Evolutionary conservation across 768 basidiomycete genomes (phyloP).

Genomic region (Suillus fuscotomentosus): DNA sequence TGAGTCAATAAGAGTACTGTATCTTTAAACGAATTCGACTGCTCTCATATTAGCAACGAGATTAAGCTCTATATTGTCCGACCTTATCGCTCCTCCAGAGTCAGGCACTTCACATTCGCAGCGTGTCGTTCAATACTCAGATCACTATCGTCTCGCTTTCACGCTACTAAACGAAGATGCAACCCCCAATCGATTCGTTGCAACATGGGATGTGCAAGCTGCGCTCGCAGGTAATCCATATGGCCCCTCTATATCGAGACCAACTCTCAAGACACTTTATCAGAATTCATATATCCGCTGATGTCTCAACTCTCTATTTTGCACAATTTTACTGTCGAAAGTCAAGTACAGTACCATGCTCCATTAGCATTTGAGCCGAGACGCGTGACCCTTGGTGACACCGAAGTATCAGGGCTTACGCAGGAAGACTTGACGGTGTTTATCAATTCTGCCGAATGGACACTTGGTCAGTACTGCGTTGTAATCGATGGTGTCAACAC

Average conservation of each 20-base stretch:
- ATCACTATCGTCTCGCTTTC: constrained; percentile 86
- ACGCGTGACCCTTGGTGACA: constrained; percentile 29
- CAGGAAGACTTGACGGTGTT: constrained; percentile 90
- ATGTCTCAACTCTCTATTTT: constrained; percentile 57
- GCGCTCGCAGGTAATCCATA: constrained; percentile 59
- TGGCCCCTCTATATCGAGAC: constrained; percentile 16
- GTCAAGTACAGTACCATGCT: constrained; percentile 90
- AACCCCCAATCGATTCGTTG: constrained; percentile 54
- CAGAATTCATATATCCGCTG: constrained; percentile 73
- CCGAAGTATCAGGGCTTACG: constrained; percentile 54
- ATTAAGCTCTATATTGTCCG: constrained; percentile 35
- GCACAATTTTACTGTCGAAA: constrained; percentile 93
- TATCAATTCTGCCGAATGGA: constrained; percentile 96
- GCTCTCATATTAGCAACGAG: constrained; percentile 33
- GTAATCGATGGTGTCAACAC: background rate
- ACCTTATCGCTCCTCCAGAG: constrained; percentile 39
- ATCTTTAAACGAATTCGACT: constrained; percentile 7
- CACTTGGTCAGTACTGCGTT: constrained; percentile 59
- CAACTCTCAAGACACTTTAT: constrained; percentile 10
- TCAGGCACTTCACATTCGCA: constrained; percentile 50
- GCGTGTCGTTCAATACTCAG: constrained; percentile 71
- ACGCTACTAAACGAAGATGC: constrained; percentile 91
- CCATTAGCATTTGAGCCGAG: constrained; percentile 80
- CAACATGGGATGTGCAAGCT: constrained; percentile 70
- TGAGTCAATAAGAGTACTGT: constrained; percentile 16